Base-by-base conservation (phyloP, 768 basidiomycete species). In the Leccinum ochraceum region DNA sequence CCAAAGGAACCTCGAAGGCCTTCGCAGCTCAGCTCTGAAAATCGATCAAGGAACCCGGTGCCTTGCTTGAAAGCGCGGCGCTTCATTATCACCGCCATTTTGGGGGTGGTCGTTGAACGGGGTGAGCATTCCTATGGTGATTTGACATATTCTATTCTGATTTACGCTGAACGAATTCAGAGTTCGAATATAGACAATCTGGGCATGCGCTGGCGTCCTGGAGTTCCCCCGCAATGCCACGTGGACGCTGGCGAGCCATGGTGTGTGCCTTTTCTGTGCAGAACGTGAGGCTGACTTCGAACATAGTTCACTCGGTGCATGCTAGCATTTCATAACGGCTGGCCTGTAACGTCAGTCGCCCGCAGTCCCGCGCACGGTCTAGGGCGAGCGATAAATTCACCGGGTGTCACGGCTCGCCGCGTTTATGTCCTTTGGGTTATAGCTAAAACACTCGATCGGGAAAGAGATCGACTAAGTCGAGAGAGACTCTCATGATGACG, bases 31-130 rank as follows among this genome's bases (percentile, higher is more conserved):
- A 8, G 30, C 62, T 63, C 67, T 62, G 70, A 62, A 71, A 59
- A 70, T 71, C 68, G 57, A 69, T 67, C 57, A 70, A 61, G 69
- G 69, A 70, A 70, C 63, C 8, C 56, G 55, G 70, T 70, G 67
- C 70, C 67, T 71, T 63, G 59, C 28, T 54, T 52, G 58, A 60
- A 64, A n/a, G 36, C 56, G 42, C 57, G 69, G 66, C 39, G 55
- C 48, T 61, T 60, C 61, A 59, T 60, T 54, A 44, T 54, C 56
- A 26, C 63, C 61, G 59, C 61, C 57, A 32, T 57, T 61, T 59
- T 57, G 17, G 56, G n/a, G 36, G 57, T 20, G 51, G 34, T 32
- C 16, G 36, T 36, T 57, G 53, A 52, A 52, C 54, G 56, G 62
- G 64, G 69, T 63, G 50, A 67, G 69, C 50, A 67, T 70, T 71